phyloP scores from a whole-genome alignment of 306 rosid species.

The Lathyrus oleraceus region DNA sequence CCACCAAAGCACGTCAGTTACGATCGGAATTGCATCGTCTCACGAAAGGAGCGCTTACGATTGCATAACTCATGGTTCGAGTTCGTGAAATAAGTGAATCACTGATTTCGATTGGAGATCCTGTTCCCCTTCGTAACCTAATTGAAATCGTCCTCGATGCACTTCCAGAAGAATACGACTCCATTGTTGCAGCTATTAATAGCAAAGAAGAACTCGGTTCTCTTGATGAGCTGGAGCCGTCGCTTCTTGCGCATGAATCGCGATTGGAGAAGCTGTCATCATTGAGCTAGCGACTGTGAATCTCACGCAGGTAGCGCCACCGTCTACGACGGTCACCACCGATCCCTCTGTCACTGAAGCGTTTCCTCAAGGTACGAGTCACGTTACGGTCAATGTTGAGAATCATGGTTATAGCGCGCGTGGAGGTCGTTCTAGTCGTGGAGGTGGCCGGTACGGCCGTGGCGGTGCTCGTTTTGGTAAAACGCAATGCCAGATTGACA shows the following conservation, averaged over 20 bases:
- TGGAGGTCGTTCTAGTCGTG: too few relatives aligned
- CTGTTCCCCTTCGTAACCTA: not conserved
- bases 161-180: not conserved
- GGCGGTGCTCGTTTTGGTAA: too few relatives aligned
- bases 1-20: not conserved
- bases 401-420: too few relatives aligned
- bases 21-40: not conserved
- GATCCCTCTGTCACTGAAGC: too few relatives aligned
- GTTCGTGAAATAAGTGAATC: not conserved
- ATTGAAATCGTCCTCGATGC: not conserved
- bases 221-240: not conserved
- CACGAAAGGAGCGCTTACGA: not conserved
- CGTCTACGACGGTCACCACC: too few relatives aligned
- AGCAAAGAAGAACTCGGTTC: not conserved
- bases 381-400: too few relatives aligned
- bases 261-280: not conserved
- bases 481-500: too few relatives aligned
- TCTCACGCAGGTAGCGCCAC: too few relatives aligned
- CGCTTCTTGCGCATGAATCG: too few relatives aligned
- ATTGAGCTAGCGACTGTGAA: too few relatives aligned
- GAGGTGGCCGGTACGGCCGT: too few relatives aligned
- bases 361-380: not conserved
- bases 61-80: not conserved
- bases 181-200: not conserved
- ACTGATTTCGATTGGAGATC: not conserved